Evolutionary conservation across 331 rosid species (phyloP).

Genomic region (Saraca asoca): DNA sequence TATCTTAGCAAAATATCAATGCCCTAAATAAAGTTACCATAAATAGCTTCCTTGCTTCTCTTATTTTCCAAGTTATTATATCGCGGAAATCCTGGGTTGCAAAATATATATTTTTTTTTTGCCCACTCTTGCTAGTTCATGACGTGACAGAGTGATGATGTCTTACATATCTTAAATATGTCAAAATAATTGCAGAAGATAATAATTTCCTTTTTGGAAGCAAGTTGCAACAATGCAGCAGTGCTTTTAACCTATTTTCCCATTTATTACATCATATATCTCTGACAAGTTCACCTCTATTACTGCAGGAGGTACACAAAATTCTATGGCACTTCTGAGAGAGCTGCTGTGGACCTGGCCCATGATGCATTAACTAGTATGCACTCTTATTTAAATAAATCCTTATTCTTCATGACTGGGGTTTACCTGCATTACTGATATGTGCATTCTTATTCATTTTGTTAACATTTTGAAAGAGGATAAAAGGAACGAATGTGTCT

Average conservation of each 20-base stretch:
- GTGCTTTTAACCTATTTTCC: not conserved
- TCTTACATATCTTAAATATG: constrained; percentile 11
- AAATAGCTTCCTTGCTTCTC: too few species aligned
- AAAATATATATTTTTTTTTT: too few species aligned
- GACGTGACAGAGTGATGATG: not conserved
- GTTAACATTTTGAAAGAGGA: not conserved
- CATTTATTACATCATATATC: constrained; percentile 15
- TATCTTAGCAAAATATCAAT: too few species aligned
- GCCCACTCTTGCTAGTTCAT: too few species aligned
- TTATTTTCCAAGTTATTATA: too few species aligned
- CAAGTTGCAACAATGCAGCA: constrained; percentile 21
- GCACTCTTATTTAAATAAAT: constrained; percentile 36
- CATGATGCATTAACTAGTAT: constrained; percentile 93
- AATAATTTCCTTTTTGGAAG: not conserved
- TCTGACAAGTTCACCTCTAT: constrained; percentile 14
- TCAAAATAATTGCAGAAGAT: not conserved
- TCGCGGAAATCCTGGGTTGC: too few species aligned
- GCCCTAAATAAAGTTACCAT: too few species aligned
- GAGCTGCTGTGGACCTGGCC: constrained; percentile 77
- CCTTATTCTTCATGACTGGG: constrained; percentile 27
- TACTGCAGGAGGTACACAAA: constrained; percentile 94
- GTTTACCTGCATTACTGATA: constrained; percentile 26
- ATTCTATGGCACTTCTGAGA: constrained; percentile 89
- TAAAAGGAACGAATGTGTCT: constrained; percentile 15
- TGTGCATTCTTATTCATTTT: not conserved